Base-by-base conservation (phyloP, 2,329 filamentous ascomycete genomes). In the Teratosphaeria nubilosa region DNA sequence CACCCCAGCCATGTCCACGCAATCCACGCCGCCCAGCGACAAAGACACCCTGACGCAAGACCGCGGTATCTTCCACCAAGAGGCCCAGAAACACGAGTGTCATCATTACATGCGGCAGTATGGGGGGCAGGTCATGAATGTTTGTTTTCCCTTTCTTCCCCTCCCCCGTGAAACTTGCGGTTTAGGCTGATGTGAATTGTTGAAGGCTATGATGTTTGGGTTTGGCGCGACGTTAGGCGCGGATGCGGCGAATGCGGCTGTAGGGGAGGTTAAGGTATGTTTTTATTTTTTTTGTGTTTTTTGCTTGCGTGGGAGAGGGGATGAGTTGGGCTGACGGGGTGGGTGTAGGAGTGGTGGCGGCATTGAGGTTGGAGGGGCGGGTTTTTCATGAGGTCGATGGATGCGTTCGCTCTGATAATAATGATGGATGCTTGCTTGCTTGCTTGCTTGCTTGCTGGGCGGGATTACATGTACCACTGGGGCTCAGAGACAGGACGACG, bases 41-140 rank as follows among this genome's bases (percentile, higher is more conserved):
- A 62, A 60, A 51, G 57, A 67, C 48, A 68, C 66, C 27, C 67
- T 66, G 27, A 50, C 56, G 20, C 67, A 68, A 60, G 62, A 69
- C 51, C 61, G 66, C 25, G 60, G 60, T 14, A 54, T 67, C 54
- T 69, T 69, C 62, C 37, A 68, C 53, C 61, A 66, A 14, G 63
- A 69, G 53, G 58, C 60, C 22, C 58, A 64, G 56, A 68, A 69
- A 51, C 67, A 69, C 60, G 57, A 69, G 53, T 62, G 56, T 7
- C 67, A 69, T 56, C 67, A 69, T 54, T 69, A 69, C 51, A 45
- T 67, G 50, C 57, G 67, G 34, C 67, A 65, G 66, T 69, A 69
- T 57, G 67, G 66, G 13, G 67, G 67, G 1, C 63, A 66, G 54
- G 51, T 53, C 25, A 30, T n/a, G 25, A 31, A 22, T n/a, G 25